Conservation (phyloP, 1,284 basidiomycete genomes). For the Boletus mariae region DNA sequence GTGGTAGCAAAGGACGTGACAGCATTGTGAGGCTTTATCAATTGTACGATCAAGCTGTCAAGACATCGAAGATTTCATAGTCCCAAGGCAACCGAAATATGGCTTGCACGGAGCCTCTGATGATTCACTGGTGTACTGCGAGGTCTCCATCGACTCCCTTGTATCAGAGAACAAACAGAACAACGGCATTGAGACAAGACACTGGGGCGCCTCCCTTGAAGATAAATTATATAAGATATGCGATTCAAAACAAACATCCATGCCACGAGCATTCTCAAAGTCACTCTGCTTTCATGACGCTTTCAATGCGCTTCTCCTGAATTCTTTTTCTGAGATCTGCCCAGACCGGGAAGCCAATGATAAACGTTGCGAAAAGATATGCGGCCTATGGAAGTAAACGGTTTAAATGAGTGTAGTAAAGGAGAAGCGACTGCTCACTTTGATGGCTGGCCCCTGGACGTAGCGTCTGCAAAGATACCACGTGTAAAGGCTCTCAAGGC, state of each 20-base stretch:
- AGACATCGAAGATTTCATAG: too few relatives aligned
- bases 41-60: too few relatives aligned
- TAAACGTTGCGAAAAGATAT: conserved; percentile 49
- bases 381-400: conserved; percentile 35
- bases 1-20: too few relatives aligned
- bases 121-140: not conserved
- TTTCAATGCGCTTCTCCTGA: conserved; percentile 65
- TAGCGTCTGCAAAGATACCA: conserved; percentile 52
- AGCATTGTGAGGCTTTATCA: too few relatives aligned
- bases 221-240: not conserved
- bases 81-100: not conserved
- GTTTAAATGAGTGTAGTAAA: not conserved
- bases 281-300: conserved; percentile 64
- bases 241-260: not conserved
- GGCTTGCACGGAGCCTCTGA: not conserved
- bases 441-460: conserved; percentile 46
- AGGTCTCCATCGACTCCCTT: not conserved
- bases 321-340: conserved; percentile 50
- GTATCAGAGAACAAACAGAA: too few relatives aligned
- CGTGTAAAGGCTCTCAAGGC: conserved; percentile 52
- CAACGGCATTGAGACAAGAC: not conserved
- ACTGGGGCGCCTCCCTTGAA: not conserved
- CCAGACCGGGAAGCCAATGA: conserved; percentile 44
- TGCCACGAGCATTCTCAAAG: not conserved
- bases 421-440: conserved; percentile 43